phyloP scores from a whole-genome alignment of 108 stramenopile genomes.

The Cylindrotheca closterium region DNA sequence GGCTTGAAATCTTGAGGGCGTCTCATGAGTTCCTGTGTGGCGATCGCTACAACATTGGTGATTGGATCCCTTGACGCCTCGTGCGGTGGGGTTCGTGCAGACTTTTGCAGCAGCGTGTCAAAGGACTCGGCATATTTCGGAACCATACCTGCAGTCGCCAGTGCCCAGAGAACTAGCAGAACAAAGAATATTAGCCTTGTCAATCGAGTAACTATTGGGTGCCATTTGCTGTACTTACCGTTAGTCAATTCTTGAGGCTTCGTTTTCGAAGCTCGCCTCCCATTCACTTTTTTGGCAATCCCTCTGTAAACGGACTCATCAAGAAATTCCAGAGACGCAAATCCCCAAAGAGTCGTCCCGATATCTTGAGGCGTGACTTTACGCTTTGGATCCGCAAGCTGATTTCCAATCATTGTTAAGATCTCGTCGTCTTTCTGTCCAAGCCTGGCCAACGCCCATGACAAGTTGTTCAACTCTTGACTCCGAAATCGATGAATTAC shows the following conservation, averaged over 20 bases:
- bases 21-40: conserved; percentile 62
- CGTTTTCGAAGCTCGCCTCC: conserved; percentile 35
- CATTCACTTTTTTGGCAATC: conserved; percentile 49
- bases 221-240: conserved; percentile 8
- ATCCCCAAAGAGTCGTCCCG: conserved; percentile 68
- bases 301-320: conserved; percentile 53
- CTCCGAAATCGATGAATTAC: conserved; percentile 51
- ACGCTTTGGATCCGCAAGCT: conserved; percentile 42
- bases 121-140: conserved; percentile 54
- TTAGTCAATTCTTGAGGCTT: conserved; percentile 86
- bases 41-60: conserved; percentile 55
- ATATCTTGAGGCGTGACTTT: conserved; percentile 56
- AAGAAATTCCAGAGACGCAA: conserved; percentile 65
- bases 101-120: conserved; percentile 55
- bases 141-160: conserved; percentile 66
- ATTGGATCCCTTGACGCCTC: conserved; percentile 47
- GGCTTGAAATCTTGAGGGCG: conserved; percentile 75
- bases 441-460: conserved; percentile 70
- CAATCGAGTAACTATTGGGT: not conserved
- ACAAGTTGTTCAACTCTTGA: conserved; percentile 83
- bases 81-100: conserved; percentile 29
- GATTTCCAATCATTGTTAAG: conserved; percentile 43
- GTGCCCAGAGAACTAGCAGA: conserved; percentile 44
- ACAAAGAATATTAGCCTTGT: not conserved
- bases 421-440: conserved; percentile 46